Percentiles rank a stretch among this genome's conserved stretches.
Evolutionary conservation across 2,329 filamentous ascomycete genomes (phyloP).

Genomic region (Alternaria rosae): DNA sequence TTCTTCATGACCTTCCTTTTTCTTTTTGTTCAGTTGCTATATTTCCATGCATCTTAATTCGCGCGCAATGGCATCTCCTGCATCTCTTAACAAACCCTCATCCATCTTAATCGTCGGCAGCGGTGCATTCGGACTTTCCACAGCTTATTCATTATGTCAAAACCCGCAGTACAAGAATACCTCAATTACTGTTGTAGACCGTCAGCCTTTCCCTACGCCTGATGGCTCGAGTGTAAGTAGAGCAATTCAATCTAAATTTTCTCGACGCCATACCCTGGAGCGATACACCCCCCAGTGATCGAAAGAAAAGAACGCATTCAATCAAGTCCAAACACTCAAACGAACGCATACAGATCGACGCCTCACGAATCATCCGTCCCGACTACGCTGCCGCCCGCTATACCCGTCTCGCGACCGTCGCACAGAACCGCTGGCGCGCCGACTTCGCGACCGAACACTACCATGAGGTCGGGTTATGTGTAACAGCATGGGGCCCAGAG

Average conservation of each 20-base stretch:
- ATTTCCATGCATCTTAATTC: background rate
- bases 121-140: slow-evolving; percentile 67
- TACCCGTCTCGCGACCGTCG: slow-evolving; percentile 73
- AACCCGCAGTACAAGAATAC: slow-evolving; percentile 62
- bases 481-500: slow-evolving; percentile 64
- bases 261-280: background rate
- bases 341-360: slow-evolving; percentile 56
- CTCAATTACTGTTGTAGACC: slow-evolving; percentile 66
- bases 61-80: slow-evolving; percentile 32
- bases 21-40: slow-evolving; percentile 5
- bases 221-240: slow-evolving; percentile 62
- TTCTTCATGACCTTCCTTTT: background rate
- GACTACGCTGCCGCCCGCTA: slow-evolving; percentile 88
- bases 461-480: slow-evolving; percentile 71
- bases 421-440: slow-evolving; percentile 73
- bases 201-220: slow-evolving; percentile 64
- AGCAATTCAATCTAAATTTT: background rate
- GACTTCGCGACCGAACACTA: slow-evolving; percentile 72
- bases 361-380: slow-evolving; percentile 68
- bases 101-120: slow-evolving; percentile 60
- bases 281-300: background rate
- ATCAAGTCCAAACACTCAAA: slow-evolving; percentile 4
- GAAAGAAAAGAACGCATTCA: background rate
- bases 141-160: slow-evolving; percentile 73
- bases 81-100: slow-evolving; percentile 42